Evolutionary conservation across 1,284 basidiomycete genomes (phyloP).

Genomic region (Leccinum solheimii): DNA sequence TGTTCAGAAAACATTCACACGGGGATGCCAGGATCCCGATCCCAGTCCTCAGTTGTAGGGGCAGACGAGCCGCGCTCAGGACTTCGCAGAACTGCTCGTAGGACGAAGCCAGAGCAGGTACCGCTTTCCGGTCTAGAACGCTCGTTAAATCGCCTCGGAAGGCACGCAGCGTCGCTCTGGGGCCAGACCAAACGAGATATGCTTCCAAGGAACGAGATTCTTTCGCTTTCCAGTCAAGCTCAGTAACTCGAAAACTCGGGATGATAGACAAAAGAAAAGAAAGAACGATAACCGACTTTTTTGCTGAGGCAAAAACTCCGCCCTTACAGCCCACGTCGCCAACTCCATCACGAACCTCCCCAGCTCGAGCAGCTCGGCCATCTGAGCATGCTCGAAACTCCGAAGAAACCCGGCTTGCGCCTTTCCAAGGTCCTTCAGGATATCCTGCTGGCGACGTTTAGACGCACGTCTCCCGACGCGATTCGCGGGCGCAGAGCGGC

Average conservation of each 20-base stretch:
- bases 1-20: background rate
- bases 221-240: background rate
- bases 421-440: constrained; percentile 4
- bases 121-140: constrained; percentile 13
- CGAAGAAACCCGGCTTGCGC: constrained; percentile 14
- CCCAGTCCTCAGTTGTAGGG: background rate
- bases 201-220: constrained; percentile 5
- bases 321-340: constrained; percentile 14
- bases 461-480: constrained; percentile 10
- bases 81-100: constrained; percentile 20
- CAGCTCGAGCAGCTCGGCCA: constrained; percentile 5
- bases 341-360: constrained; percentile 17
- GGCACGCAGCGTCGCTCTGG: constrained; percentile 11
- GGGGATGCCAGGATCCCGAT: constrained; percentile 2
- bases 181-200: constrained; percentile 22
- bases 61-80: background rate
- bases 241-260: background rate
- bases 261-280: background rate
- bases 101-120: constrained; percentile 1
- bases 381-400: constrained; percentile 2
- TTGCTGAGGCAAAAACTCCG: constrained; percentile 9
- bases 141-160: constrained; percentile 12
- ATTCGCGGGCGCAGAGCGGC: constrained; percentile 16
- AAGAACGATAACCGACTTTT: constrained; percentile 12
- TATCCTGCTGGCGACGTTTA: constrained; percentile 4